These are phyloP conservation scores for Eleusine coracana DNA, from an alignment of 176 grass and related monocot species.

Conservation along the genomic window DNA sequence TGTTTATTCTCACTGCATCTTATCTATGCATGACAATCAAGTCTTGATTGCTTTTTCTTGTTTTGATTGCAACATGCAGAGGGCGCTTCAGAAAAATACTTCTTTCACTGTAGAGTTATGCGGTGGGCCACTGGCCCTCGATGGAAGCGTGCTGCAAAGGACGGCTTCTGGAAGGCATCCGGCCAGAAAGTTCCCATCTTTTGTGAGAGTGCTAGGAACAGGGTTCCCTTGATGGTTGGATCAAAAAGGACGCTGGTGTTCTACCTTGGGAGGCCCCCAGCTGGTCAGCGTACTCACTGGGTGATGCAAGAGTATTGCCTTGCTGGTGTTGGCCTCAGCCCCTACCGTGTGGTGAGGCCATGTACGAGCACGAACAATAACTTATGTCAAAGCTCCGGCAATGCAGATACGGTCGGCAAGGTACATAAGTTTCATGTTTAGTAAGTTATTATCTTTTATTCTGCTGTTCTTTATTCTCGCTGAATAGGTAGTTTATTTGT, in stretches of 20 bases:
- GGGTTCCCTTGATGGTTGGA: slow-evolving; percentile 36
- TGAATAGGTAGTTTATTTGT: background rate
- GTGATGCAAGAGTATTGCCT: slow-evolving; percentile 69
- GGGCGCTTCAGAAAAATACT: slow-evolving; percentile 25
- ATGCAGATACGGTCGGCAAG: too few species aligned
- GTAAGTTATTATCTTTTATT: background rate
- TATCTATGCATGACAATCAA: too few species aligned
- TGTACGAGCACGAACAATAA: background rate
- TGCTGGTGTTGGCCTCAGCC: background rate
- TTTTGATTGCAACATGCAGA: background rate
- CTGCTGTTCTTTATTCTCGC: background rate
- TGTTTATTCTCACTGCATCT: background rate
- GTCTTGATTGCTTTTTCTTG: background rate
- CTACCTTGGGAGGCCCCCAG: slow-evolving; percentile 28
- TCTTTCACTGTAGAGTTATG: slow-evolving; percentile 41
- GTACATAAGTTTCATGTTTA: too few species aligned
- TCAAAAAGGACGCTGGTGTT: slow-evolving; percentile 52
- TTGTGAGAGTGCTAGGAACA: background rate
- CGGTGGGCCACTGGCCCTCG: background rate
- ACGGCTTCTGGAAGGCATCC: slow-evolving; percentile 59
- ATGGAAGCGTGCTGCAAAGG: slow-evolving; percentile 16
- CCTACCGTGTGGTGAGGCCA: background rate
- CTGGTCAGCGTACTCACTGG: slow-evolving; percentile 45
- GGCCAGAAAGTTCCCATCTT: slow-evolving; percentile 42
- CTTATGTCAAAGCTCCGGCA: background rate